Percentiles rank a stretch among this genome's conserved stretches.
Evolutionary conservation across 805 yeast genomes (phyloP).

Genomic region (Suhomyces pyralidae): DNA sequence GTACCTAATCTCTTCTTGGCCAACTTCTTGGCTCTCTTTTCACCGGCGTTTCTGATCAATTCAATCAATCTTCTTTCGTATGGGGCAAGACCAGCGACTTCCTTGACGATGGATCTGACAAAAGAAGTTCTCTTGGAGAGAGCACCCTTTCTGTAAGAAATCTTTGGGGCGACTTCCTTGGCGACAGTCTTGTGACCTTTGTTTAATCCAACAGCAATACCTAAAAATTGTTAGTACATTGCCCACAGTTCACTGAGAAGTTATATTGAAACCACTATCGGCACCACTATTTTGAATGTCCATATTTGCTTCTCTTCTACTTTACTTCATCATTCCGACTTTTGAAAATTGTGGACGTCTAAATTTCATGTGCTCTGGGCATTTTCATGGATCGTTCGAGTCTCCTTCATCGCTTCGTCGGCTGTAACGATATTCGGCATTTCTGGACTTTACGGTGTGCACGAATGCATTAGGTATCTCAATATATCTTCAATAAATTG

Average conservation of each 20-base stretch:
- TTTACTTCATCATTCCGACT: neutral
- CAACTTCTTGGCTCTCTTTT: conserved; percentile 99
- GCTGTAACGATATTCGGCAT: neutral
- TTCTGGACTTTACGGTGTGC: neutral
- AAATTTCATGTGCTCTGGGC: neutral
- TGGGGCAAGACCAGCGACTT: conserved; percentile 99
- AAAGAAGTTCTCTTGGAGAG: conserved; percentile 92
- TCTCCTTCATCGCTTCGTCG: neutral
- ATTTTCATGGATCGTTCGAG: neutral
- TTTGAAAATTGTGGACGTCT: neutral
- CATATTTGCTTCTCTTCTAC: neutral
- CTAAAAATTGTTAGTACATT: conserved; percentile 31
- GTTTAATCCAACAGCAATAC: conserved; percentile 98
- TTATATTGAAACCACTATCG: neutral
- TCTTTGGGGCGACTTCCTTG: conserved; percentile 63
- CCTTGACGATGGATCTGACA: conserved; percentile 93
- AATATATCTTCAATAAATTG: neutral
- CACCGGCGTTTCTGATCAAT: conserved; percentile 99
- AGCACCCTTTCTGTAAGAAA: conserved; percentile 96
- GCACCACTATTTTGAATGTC: neutral
- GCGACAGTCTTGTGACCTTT: conserved; percentile 98
- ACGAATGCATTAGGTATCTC: neutral
- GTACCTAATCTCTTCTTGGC: conserved; percentile 99
- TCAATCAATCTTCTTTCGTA: conserved; percentile 99
- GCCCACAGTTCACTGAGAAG: neutral